Evolutionary conservation across 371 early-diverging fungal genomes (phyloP).

Genomic region (Basidiobolus meristosporus): DNA sequence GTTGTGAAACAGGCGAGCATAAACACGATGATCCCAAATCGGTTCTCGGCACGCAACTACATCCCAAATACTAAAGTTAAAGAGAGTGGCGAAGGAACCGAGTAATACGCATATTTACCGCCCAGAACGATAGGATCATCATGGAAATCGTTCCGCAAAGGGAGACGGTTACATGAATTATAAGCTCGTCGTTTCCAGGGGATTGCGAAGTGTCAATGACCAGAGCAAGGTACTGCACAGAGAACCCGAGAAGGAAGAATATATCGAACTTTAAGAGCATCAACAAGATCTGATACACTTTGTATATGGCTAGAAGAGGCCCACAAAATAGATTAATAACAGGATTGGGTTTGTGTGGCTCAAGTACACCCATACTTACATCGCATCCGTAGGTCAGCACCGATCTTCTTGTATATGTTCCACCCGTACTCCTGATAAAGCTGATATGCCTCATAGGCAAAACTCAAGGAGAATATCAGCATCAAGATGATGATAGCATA

Average conservation of each 20-base stretch:
- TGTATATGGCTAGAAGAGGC: conserved; percentile 51
- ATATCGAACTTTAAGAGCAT: conserved; percentile 79
- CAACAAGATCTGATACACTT: conserved; percentile 77
- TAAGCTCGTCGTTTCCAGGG: not conserved
- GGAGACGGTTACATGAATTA: not conserved
- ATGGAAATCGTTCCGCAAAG: not conserved
- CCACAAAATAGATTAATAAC: not conserved
- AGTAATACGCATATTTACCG: not conserved
- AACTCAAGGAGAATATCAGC: conserved; percentile 9
- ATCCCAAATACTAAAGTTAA: too few relatives aligned
- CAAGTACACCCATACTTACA: conserved; percentile 16
- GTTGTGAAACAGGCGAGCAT: not conserved
- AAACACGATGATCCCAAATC: not conserved
- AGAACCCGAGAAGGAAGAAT: conserved; percentile 71
- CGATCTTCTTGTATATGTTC: conserved; percentile 89
- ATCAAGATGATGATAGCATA: conserved; percentile 12
- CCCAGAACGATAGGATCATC: not conserved
- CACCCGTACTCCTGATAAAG: conserved; percentile 85
- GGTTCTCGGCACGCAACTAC: not conserved
- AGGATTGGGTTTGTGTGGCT: not conserved
- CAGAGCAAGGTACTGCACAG: conserved; percentile 60
- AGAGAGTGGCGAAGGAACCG: too few relatives aligned
- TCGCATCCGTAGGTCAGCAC: conserved; percentile 76
- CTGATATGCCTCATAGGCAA: conserved; percentile 15
- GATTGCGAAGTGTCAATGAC: too few relatives aligned